Evolutionary conservation across 2,329 filamentous ascomycete genomes (phyloP).

Genomic region (Basipetospora chlamydospora): DNA sequence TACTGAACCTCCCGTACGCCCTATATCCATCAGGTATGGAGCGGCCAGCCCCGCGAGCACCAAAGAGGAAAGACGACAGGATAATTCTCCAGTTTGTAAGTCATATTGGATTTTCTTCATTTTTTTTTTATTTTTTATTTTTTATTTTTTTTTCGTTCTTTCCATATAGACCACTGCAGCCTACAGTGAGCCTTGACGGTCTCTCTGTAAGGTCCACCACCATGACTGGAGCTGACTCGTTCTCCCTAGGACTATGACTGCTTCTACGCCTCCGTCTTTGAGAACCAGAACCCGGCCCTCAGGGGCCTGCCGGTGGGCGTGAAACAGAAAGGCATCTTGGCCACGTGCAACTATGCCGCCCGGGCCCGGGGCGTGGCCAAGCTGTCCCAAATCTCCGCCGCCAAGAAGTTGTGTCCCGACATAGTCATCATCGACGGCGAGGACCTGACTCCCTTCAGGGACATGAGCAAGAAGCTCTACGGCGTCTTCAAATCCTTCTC

Average conservation of each 20-base stretch:
- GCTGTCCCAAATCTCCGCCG: slow-evolving; percentile 72
- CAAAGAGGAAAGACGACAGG: slow-evolving; percentile 2
- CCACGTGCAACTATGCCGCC: slow-evolving; percentile 90
- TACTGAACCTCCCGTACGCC: no score
- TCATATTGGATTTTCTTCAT: no score
- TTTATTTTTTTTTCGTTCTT: no score
- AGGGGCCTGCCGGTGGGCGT: slow-evolving; percentile 65
- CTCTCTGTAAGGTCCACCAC: neutral
- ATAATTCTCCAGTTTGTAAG: slow-evolving; percentile 8
- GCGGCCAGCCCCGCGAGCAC: neutral
- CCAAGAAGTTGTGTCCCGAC: slow-evolving; percentile 66
- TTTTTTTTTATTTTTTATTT: no score
- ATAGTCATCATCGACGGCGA: slow-evolving; percentile 78
- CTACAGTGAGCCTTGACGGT: no score
- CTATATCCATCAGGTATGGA: no score
- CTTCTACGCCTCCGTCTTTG: slow-evolving; percentile 88
- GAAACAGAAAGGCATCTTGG: slow-evolving; percentile 84
- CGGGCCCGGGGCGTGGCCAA: slow-evolving; percentile 61
- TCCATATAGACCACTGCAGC: no score
- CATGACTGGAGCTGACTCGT: slow-evolving; percentile 2
- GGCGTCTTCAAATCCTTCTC: slow-evolving; percentile 56
- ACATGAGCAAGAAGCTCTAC: slow-evolving; percentile 73
- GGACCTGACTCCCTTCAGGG: slow-evolving; percentile 70
- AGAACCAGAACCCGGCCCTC: slow-evolving; percentile 62
- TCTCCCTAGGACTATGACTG: slow-evolving; percentile 47